Base-by-base conservation (phyloP, 495 filamentous ascomycete species). In the Aspergillus olivimuriae region DNA sequence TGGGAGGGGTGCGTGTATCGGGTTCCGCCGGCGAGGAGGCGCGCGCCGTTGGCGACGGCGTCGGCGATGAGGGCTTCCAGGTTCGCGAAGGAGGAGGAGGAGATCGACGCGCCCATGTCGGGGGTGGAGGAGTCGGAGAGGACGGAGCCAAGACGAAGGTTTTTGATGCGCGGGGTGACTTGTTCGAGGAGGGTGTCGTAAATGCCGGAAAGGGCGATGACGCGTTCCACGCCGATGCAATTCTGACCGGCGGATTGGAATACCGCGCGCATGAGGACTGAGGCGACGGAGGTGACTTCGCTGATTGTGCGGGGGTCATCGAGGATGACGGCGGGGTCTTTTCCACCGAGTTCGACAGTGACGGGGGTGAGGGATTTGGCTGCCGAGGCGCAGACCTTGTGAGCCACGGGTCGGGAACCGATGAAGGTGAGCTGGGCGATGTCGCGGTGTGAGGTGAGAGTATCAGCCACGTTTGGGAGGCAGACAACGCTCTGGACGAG, bases 201-300 rank as follows among this genome's bases (percentile, higher is more conserved):
- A 33, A 81, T 71, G 15, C 68, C 67, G 1, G 88, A 84, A 9
- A 83, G 74, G 35, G 84, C 86, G 55, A 99, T 80, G 60, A 97
- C 82, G 31, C 92, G 84, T 66, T 99, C 92, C 44, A 95, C 87
- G 46, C 94, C 92, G 61, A 97, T 88, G 65, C 92, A 99, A 66
- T 99, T 99, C 58, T 99, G 92, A 1, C 92, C 92, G n/a, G 90
- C 81, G 43, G 89, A 87, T 62, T 96, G 91, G 72, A 97, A 99
- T 23, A 85, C 84, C 32, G 90, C 92, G 39, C 94, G 82, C 69
- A 97, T 78, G 48, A 97, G 76, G 46, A 89, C 83, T 21, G 87
- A 84, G 20, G 79, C 78, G 38, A 96, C 79, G 28, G 79, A 71
- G 0, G 76, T 56, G 11, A 95, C 63, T 52, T 89, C 81, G 44